phyloP scores from a whole-genome alignment of 2,329 filamentous ascomycete genomes.

The Neofusicoccum sp. region DNA sequence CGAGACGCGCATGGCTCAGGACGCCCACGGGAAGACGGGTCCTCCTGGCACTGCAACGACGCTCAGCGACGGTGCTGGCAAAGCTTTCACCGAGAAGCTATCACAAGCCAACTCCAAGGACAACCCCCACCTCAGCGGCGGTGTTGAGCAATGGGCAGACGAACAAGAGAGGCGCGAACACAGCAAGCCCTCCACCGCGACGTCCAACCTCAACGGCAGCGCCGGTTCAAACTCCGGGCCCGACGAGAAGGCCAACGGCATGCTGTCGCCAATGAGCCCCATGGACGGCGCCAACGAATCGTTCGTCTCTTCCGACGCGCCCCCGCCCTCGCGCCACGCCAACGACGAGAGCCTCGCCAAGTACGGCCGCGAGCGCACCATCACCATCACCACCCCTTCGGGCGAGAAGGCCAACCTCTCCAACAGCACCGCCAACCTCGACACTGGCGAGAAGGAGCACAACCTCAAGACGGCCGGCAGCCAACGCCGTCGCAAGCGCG shows the following conservation, averaged over 20 bases:
- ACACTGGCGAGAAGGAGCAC: background rate
- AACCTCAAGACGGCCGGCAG: constrained; percentile 38
- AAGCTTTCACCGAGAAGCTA: constrained; percentile 12
- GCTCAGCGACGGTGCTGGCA: constrained; percentile 26
- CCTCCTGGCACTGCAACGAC: constrained; percentile 40
- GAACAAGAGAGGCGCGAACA: constrained; percentile 34
- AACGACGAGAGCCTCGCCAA: constrained; percentile 14
- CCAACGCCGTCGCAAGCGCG: constrained; percentile 63
- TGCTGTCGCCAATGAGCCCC: constrained; percentile 28
- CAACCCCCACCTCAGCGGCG: constrained; percentile 23
- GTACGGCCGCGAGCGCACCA: constrained; percentile 32
- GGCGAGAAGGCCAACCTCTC: constrained; percentile 4
- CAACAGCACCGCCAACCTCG: background rate
- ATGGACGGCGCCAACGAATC: constrained; percentile 7
- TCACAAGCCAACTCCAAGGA: background rate
- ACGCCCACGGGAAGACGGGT: constrained; percentile 48
- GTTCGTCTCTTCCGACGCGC: background rate
- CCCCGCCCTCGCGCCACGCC: background rate
- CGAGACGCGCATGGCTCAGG: constrained; percentile 49
- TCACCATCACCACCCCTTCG: constrained; percentile 36
- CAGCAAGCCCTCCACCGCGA: constrained; percentile 14
- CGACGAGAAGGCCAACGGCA: constrained; percentile 36
- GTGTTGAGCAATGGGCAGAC: constrained; percentile 38
- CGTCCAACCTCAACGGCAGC: constrained; percentile 10
- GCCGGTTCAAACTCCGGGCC: constrained; percentile 1